Evolutionary conservation across 192 early-diverging fungal genomes (phyloP), one percentile per base, ranked within the genome.

Genomic region (Coemansia sp.): DNA sequence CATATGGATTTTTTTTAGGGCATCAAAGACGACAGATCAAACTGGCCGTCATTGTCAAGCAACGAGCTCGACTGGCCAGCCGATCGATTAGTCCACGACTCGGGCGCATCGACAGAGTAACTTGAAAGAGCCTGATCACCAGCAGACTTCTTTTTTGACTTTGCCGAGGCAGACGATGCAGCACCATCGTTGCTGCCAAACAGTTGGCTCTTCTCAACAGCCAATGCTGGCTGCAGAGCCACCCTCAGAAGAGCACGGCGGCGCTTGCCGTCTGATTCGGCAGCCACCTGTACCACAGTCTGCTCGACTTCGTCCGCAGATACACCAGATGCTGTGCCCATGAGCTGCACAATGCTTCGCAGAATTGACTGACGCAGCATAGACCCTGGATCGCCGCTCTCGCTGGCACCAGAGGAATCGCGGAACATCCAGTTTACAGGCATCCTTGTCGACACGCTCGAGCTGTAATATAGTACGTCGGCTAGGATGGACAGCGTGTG

Each of bases 201-300:
- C 42, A 67, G 27, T 28, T 45, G 46, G 44, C 55, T 59, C 26
- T 60, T 57, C 37, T 74, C 71, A 0, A 74, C 71, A 1, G 71
- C 71, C 51, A 74, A 43, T 34, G 46, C 15, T 9, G 59, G 55
- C 59, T 43, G 50, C 58, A 74, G 17, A 18, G 55, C 51, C 3
- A 59, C 49, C 11, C 56, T 46, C 41, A 74, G 13, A 26, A 74
- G 26, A 2, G 71, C 71, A 3, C 51, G 44, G 1, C 71, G 38
- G 20, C 55, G 58, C 29, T 58, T 57, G 6, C 34, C 15, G 1
- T 64, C 50, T 0, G 51, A 20, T 23, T 50, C 42, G 0, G 4
- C 25, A 2, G 29, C 28, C 0, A 61, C 20, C 32, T 55, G 42
- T 28, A 14, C 48, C 4, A 51, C 11, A 3, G 56, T 14, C 10